Percentiles rank a stretch among this genome's conserved stretches.
phyloP scores from a whole-genome alignment of 345 rosid species.

The Brassica cretica region DNA sequence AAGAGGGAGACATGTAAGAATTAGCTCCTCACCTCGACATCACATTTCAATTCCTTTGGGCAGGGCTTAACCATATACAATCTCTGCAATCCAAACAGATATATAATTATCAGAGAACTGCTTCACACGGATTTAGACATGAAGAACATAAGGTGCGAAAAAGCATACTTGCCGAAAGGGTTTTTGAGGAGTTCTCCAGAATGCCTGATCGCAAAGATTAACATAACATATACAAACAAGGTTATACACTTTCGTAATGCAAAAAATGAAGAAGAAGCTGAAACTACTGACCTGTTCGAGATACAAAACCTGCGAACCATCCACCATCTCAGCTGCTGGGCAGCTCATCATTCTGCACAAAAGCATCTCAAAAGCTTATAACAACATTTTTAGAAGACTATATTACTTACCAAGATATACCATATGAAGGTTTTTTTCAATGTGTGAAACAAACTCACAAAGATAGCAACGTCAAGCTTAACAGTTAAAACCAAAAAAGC shows the following conservation, averaged over 20 bases:
- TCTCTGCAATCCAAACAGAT: conserved; percentile 50
- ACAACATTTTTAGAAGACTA: neutral
- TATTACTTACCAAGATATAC: neutral
- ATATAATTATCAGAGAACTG: neutral
- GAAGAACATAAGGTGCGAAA: neutral
- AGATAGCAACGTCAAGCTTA: neutral
- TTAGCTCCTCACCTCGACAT: conserved; percentile 67
- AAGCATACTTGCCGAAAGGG: conserved; percentile 79
- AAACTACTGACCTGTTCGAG: conserved; percentile 60
- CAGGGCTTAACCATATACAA: conserved; percentile 87
- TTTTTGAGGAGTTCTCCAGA: conserved; percentile 87
- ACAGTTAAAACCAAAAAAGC: neutral
- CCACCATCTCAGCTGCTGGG: conserved; percentile 88
- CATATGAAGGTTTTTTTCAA: neutral
- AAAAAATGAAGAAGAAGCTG: conserved; percentile 14
- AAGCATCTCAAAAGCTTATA: neutral
- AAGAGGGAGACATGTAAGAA: neutral
- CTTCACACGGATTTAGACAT: neutral
- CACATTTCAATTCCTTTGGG: conserved; percentile 82
- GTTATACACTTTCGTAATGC: neutral
- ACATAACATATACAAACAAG: neutral
- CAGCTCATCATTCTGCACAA: conserved; percentile 65
- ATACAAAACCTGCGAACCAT: conserved; percentile 75
- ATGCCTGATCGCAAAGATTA: conserved; percentile 48
- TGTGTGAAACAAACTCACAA: neutral